These are phyloP conservation scores for Solanum arcanum DNA, from an alignment of 257 asterid genomes.

Conservation along the genomic window DNA sequence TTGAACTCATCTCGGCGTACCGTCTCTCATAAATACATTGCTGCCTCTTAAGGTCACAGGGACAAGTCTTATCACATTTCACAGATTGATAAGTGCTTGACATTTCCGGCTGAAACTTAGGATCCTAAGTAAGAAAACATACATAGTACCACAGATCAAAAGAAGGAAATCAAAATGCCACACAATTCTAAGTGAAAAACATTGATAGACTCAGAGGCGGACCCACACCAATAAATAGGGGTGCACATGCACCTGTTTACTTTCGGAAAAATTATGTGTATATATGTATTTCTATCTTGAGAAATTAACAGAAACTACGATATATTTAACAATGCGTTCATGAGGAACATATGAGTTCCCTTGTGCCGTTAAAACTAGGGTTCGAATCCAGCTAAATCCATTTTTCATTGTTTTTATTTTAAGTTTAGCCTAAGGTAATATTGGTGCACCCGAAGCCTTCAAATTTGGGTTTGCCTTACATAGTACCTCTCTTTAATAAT, in stretches of 20 bases:
- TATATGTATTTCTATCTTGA: neutral
- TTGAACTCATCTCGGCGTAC: slow-evolving; percentile 94
- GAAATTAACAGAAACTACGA: neutral
- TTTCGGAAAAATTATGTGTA: neutral
- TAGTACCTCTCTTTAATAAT: neutral
- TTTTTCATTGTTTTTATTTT: neutral
- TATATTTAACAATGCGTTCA: neutral
- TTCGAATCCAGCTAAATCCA: neutral
- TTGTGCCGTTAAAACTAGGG: neutral
- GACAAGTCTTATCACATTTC: slow-evolving; percentile 67
- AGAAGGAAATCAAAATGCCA: neutral
- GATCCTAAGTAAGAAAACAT: slow-evolving; percentile 40
- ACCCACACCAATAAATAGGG: neutral
- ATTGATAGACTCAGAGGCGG: neutral
- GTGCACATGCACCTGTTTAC: neutral
- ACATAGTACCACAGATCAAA: neutral
- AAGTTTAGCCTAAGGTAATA: neutral
- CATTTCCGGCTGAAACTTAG: slow-evolving; percentile 66
- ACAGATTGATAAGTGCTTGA: slow-evolving; percentile 65
- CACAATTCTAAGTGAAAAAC: neutral
- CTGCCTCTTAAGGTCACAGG: slow-evolving; percentile 60
- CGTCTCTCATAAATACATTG: slow-evolving; percentile 75
- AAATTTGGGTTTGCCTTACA: neutral
- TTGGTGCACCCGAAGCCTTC: neutral
- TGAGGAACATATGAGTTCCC: neutral